phyloP scores from a whole-genome alignment of 2,329 filamentous ascomycete genomes.

The Aspergillus sclerotialis region DNA sequence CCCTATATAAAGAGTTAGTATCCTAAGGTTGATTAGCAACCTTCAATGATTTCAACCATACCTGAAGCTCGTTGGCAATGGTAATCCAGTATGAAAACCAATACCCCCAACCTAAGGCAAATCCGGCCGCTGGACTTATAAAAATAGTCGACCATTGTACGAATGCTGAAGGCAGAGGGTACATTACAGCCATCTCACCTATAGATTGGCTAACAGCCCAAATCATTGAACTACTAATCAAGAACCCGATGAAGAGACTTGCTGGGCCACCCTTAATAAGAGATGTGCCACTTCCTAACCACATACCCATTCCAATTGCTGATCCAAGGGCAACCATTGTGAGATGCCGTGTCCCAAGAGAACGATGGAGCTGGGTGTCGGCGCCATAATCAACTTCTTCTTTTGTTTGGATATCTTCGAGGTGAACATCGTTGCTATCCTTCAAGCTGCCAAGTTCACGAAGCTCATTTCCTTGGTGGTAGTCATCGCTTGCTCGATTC shows the following conservation, averaged over 20 bases:
- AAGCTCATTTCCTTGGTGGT: no score
- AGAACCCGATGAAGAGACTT: slow-evolving; percentile 40
- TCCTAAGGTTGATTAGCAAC: no score
- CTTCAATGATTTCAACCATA: slow-evolving; percentile 1
- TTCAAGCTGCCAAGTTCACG: no score
- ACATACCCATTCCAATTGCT: slow-evolving; percentile 42
- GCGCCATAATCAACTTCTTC: slow-evolving; percentile 16
- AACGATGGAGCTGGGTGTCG: slow-evolving; percentile 29
- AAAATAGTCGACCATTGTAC: slow-evolving; percentile 44
- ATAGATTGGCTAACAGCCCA: slow-evolving; percentile 43
- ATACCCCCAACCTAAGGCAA: slow-evolving; percentile 44
- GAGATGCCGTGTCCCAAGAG: slow-evolving; percentile 35
- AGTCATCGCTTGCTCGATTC: no score
- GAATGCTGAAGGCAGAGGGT: slow-evolving; percentile 41
- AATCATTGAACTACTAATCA: slow-evolving; percentile 32
- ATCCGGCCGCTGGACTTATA: slow-evolving; percentile 36
- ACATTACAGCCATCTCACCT: slow-evolving; percentile 42
- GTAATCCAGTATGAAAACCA: slow-evolving; percentile 41
- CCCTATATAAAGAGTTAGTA: slow-evolving; percentile 9
- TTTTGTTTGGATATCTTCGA: no score
- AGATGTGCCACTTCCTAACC: slow-evolving; percentile 40
- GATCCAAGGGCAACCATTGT: slow-evolving; percentile 34
- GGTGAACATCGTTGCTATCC: no score
- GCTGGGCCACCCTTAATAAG: slow-evolving; percentile 38
- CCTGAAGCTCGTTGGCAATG: slow-evolving; percentile 39